Base-by-base conservation (phyloP, 208 protist species). In the Vickermania ingenoplastis region DNA sequence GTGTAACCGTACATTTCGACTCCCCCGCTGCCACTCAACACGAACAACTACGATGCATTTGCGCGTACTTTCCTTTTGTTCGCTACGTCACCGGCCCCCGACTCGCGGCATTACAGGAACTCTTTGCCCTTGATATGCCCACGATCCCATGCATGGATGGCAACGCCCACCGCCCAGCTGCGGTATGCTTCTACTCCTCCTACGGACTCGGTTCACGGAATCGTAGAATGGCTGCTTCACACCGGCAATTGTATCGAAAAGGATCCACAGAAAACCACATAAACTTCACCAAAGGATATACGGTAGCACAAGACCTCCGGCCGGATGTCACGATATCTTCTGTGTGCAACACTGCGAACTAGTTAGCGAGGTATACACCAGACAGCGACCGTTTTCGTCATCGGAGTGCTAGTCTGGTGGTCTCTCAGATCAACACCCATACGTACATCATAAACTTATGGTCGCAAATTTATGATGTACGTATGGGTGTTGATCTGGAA, bases 191-290 rank as follows among this genome's bases (percentile, higher is more conserved):
- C 13, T 54, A 7, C 7, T 5, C 50, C 23, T 17, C 23, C 50
- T 13, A 26, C 13, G 13, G 50, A 54, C 24, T 28, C 21, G 13
- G 50, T 5, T 26, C 7, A 13, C 21, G 7, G 50, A 13, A 54
- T 54, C 50, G 23, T 54, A 25, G 50, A 54, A 28, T 54, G 50
- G 50, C 7, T 54, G 36, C 36, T 45, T 17, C 36, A 45, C 36
- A 45, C 36, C 36, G 7, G 36, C 36, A n/a, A 45, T 45, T 17
- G 17, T 17, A 7, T 45, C 36, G 7, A 45, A 45, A n/a, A 45
- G 7, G 36, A 45, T 45, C 36, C 36, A 17, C 11, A 45, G 36
- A 7, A 45, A 17, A 45, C 36, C 17, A 17, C 36, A 45, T 45
- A 45, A 7, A 45, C 36, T 45, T 45, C 36, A 45, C 36, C 36